These are phyloP conservation scores for Aurantiochytrium sp. DNA, from an alignment of 108 stramenopile species.

Conservation along the genomic window DNA sequence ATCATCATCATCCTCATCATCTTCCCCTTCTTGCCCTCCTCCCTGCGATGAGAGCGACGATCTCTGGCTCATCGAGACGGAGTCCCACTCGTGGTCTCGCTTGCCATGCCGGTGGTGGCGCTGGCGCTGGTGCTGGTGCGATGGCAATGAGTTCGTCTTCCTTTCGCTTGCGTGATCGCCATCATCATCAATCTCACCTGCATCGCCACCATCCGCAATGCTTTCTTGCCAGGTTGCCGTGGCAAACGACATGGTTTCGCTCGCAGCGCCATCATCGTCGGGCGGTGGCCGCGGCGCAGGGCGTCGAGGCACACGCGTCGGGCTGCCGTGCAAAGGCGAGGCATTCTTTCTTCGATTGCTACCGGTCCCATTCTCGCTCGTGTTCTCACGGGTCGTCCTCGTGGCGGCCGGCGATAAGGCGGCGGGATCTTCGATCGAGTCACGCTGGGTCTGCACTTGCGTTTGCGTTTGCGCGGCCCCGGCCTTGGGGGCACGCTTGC, in stretches of 20 bases:
- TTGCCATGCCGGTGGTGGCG: not conserved
- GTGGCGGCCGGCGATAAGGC: not conserved
- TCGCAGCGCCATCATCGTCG: not conserved
- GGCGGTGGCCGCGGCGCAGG: not conserved
- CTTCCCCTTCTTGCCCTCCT: not conserved
- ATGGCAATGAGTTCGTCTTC: not conserved
- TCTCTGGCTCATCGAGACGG: too few species aligned
- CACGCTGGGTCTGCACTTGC: not conserved
- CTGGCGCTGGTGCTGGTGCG: not conserved
- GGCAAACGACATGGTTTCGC: not conserved
- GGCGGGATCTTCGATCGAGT: not conserved
- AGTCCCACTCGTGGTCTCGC: too few species aligned
- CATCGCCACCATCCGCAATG: not conserved
- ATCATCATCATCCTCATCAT: not conserved
- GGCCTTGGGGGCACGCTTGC: not conserved
- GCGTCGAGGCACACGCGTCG: not conserved
- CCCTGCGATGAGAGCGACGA: not conserved
- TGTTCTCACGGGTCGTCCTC: too few species aligned
- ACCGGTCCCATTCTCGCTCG: too few species aligned
- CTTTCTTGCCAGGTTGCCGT: slow-evolving; percentile 8
- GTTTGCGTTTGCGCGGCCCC: not conserved
- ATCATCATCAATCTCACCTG: not conserved
- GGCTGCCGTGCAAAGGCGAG: not conserved
- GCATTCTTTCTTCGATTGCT: too few species aligned
- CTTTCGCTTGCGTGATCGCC: not conserved